Percentiles rank a stretch among this genome's conserved stretches.
Evolutionary conservation across 257 asterid genomes (phyloP).

Genomic region (Nemophila menziesii): DNA sequence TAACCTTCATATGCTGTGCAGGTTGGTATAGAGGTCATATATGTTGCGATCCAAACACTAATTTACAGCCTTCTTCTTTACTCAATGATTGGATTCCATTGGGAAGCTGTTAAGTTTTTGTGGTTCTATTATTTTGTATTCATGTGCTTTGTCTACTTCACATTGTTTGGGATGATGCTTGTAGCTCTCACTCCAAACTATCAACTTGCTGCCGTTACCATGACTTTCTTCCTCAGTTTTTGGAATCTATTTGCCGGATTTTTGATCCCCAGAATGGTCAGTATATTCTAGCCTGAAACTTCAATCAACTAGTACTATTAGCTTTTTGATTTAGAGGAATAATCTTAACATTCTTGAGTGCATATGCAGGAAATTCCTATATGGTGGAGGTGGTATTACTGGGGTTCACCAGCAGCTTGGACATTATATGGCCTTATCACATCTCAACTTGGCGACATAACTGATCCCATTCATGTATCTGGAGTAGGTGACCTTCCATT

Average conservation of each 20-base stretch:
- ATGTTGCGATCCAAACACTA: conserved; percentile 25
- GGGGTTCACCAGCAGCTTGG: conserved; percentile 45
- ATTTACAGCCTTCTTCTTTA: conserved; percentile 29
- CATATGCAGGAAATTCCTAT: conserved; percentile 33
- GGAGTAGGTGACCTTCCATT: conserved; percentile 25
- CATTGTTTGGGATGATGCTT: conserved; percentile 46
- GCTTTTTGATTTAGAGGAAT: not conserved
- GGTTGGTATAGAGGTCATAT: conserved; percentile 41
- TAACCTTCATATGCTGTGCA: conserved; percentile 10
- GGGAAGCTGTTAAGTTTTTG: conserved; percentile 26
- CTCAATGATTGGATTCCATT: conserved; percentile 48
- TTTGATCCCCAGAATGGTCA: conserved; percentile 28
- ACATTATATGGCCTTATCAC: conserved; percentile 32
- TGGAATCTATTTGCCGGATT: conserved; percentile 54
- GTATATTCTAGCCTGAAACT: conserved; percentile 1
- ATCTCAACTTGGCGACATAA: conserved; percentile 30
- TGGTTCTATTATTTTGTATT: conserved; percentile 38
- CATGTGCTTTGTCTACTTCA: conserved; percentile 39
- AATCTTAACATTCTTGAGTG: not conserved
- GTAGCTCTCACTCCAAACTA: conserved; percentile 39
- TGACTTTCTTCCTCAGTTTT: conserved; percentile 30
- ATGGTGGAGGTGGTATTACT: conserved; percentile 65
- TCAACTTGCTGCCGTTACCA: conserved; percentile 25
- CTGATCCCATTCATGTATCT: conserved; percentile 19
- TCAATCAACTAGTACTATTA: not conserved